A percentile compares a stretch with the other conserved stretches of the same genome.
phyloP scores from a whole-genome alignment of 2,329 filamentous ascomycete genomes.

The Colletotrichum tropicicola region DNA sequence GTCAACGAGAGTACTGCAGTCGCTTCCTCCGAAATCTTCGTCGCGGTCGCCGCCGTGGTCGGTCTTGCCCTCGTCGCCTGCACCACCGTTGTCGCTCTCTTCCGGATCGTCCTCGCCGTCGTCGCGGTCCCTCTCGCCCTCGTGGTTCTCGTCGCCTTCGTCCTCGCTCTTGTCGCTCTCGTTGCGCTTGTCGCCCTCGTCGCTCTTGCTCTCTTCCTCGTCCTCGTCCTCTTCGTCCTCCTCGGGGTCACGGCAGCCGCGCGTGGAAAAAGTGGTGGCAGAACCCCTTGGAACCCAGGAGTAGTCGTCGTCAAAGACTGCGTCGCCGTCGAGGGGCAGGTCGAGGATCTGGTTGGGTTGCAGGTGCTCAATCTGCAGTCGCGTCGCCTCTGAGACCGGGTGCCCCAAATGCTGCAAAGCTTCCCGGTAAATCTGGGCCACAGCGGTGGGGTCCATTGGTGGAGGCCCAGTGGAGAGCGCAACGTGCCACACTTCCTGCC shows the following conservation, averaged over 20 bases:
- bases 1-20: not conserved
- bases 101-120: not conserved
- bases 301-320: not conserved
- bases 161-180: not conserved
- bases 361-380: not conserved
- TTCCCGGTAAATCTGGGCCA: slow-evolving; percentile 13
- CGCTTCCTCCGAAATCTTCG: not conserved
- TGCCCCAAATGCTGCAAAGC: not conserved
- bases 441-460: not conserved
- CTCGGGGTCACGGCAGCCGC: not conserved
- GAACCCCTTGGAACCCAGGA: not conserved
- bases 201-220: not conserved
- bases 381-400: not conserved
- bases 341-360: not conserved
- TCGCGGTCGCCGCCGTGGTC: not conserved
- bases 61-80: not conserved
- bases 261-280: not conserved
- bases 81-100: not conserved
- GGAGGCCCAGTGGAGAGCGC: too few relatives aligned
- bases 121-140: not conserved
- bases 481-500: too few relatives aligned
- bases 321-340: slow-evolving; percentile 7
- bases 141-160: not conserved
- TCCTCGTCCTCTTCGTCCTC: not conserved
- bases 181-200: not conserved